Conservation (phyloP, 169 alveolate genomes). For the Ichthyophthirius multifiliis region DNA sequence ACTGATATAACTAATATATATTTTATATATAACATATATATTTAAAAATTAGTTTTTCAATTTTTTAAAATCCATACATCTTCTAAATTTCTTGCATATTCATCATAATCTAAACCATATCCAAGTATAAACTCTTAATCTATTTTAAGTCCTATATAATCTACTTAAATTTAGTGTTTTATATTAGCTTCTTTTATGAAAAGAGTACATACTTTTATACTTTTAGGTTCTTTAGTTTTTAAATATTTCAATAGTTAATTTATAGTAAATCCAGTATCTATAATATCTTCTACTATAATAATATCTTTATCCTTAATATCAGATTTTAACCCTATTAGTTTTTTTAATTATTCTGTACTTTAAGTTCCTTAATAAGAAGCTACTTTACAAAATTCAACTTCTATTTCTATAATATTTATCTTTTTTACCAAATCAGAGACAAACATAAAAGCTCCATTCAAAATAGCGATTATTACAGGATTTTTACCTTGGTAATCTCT, state of each 20-base stretch:
- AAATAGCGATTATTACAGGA: slow-evolving; percentile 35
- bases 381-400: slow-evolving; percentile 25
- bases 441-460: slow-evolving; percentile 45
- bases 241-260: neutral
- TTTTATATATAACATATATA: no score
- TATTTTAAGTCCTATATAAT: slow-evolving; percentile 19
- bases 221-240: slow-evolving; percentile 12
- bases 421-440: slow-evolving; percentile 35
- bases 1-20: no score
- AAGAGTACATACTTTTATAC: slow-evolving; percentile 10
- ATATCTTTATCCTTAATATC: slow-evolving; percentile 20
- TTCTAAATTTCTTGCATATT: slow-evolving; percentile 21
- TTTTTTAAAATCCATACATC: slow-evolving; percentile 14
- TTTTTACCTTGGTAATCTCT: slow-evolving; percentile 25
- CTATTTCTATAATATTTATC: neutral
- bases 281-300: slow-evolving; percentile 37
- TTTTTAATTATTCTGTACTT: slow-evolving; percentile 19
- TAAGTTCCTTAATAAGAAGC: slow-evolving; percentile 27
- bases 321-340: slow-evolving; percentile 27
- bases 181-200: slow-evolving; percentile 27
- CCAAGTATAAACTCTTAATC: slow-evolving; percentile 34
- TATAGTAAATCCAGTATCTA: slow-evolving; percentile 41
- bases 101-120: slow-evolving; percentile 40
- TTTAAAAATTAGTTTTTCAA: no score
- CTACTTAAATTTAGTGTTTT: neutral